Percentiles rank a stretch among this genome's conserved stretches.
These are phyloP conservation scores for Colletotrichum musicola DNA, from an alignment of 2,329 filamentous ascomycete genomes.

Conservation along the genomic window DNA sequence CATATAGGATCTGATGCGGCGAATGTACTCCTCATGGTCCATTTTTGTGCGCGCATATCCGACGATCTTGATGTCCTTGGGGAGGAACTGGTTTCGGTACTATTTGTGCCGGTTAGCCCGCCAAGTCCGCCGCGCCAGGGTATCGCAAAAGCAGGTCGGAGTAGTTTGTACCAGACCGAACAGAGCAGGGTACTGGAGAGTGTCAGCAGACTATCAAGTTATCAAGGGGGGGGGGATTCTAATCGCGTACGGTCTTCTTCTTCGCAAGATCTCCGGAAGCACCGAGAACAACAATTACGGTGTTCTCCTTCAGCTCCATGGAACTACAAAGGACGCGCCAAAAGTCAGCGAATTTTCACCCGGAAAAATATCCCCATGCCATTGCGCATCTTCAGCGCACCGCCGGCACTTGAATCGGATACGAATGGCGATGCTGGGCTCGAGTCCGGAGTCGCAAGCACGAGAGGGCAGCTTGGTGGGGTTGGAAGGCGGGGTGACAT, in stretches of 20 bases:
- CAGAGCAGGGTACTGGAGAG: slow-evolving; percentile 86
- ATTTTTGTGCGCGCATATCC: slow-evolving; percentile 99
- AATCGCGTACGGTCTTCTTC: slow-evolving; percentile 89
- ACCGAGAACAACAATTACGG: slow-evolving; percentile 94
- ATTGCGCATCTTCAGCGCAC: slow-evolving; percentile 7
- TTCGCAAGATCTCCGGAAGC: slow-evolving; percentile 98
- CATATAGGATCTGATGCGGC: slow-evolving; percentile 96
- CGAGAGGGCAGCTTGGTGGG: slow-evolving; percentile 36
- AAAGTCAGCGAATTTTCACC: slow-evolving; percentile 17
- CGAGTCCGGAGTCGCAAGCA: slow-evolving; percentile 19
- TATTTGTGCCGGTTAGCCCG: slow-evolving; percentile 52
- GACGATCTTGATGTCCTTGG: slow-evolving; percentile 94
- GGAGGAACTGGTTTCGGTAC: slow-evolving; percentile 99
- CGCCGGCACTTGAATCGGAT: background rate
- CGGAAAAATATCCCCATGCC: background rate
- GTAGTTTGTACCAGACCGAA: slow-evolving; percentile 88
- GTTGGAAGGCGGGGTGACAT: slow-evolving; percentile 40
- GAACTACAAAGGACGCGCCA: slow-evolving; percentile 64
- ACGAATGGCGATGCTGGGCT: slow-evolving; percentile 10
- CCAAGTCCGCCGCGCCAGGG: background rate
- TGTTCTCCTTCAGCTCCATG: slow-evolving; percentile 98
- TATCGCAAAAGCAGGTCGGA: slow-evolving; percentile 1
- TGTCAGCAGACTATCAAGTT: slow-evolving; percentile 44
- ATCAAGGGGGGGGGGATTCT: background rate
- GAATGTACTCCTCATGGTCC: slow-evolving; percentile 96